These are phyloP conservation scores for Dactylellina sp. DNA, from an alignment of 2,329 filamentous ascomycete genomes.

Conservation along the genomic window DNA sequence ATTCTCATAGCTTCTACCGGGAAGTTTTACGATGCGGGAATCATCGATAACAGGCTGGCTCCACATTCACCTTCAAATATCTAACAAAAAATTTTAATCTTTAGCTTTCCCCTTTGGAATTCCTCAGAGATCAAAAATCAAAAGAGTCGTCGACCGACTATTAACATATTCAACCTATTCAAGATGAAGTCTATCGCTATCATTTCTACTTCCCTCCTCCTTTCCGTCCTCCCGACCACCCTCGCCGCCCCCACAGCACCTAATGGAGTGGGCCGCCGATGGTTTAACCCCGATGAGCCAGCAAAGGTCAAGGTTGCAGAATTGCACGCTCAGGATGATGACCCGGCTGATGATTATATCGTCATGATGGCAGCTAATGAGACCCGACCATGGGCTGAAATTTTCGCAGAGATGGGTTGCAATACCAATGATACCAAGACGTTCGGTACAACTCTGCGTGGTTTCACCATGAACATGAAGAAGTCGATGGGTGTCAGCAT, in stretches of 20 bases:
- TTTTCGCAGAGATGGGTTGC: constrained; percentile 59
- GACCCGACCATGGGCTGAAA: constrained; percentile 56
- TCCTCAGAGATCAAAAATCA: constrained; percentile 4
- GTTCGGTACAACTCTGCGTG: constrained; percentile 59
- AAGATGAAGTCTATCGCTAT: constrained; percentile 55
- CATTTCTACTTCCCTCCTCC: constrained; percentile 45
- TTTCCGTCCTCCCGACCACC: constrained; percentile 34
- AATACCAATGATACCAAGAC: constrained; percentile 63
- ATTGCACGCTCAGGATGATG: constrained; percentile 17
- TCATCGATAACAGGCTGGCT: constrained; percentile 25
- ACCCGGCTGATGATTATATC: constrained; percentile 56
- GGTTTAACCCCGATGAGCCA: constrained; percentile 32
- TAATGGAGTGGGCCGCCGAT: constrained; percentile 37
- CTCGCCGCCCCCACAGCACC: constrained; percentile 38
- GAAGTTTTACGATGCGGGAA: constrained; percentile 25
- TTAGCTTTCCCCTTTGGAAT: constrained; percentile 9
- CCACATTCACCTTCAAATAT: neutral
- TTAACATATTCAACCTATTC: constrained; percentile 20
- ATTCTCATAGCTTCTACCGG: constrained; percentile 12
- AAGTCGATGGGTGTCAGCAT: constrained; percentile 45
- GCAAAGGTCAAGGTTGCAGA: constrained; percentile 16
- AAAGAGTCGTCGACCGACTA: constrained; percentile 54
- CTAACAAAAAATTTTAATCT: constrained; percentile 1
- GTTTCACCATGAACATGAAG: constrained; percentile 58
- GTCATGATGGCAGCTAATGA: constrained; percentile 58